phyloP scores from a whole-genome alignment of 345 rosid species.

The Triadica sebifera region DNA sequence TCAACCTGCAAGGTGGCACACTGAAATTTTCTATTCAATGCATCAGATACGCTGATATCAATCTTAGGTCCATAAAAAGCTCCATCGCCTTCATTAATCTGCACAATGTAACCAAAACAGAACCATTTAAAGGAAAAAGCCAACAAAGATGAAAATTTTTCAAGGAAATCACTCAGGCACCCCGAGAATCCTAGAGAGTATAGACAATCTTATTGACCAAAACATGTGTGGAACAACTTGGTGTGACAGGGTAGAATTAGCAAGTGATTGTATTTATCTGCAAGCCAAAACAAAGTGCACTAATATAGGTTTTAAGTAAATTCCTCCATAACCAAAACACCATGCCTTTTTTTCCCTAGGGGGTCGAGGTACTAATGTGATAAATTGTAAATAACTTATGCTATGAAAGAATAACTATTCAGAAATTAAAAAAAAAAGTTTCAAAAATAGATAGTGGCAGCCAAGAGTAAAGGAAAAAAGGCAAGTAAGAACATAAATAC shows the following conservation, averaged over 20 bases:
- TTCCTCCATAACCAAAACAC: neutral
- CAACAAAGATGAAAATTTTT: neutral
- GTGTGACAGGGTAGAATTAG: too few species aligned
- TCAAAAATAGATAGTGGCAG: too few species aligned
- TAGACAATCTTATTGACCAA: neutral
- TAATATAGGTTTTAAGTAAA: neutral
- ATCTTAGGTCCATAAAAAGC: constrained; percentile 99
- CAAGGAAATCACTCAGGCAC: neutral
- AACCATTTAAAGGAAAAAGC: neutral
- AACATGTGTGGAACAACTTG: too few species aligned
- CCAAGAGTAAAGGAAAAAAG: too few species aligned
- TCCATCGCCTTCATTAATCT: constrained; percentile 92
- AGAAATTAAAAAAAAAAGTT: too few species aligned
- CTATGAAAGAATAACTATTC: too few species aligned
- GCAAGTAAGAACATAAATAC: constrained; percentile 29
- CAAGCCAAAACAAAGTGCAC: too few species aligned
- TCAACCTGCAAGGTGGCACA: constrained; percentile 95
- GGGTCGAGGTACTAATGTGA: too few species aligned
- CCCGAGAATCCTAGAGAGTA: neutral
- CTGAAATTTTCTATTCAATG: constrained; percentile 86
- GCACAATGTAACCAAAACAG: constrained; percentile 13
- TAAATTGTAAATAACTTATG: too few species aligned
- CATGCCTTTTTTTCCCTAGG: too few species aligned
- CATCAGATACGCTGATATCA: constrained; percentile 96
- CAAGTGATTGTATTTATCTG: too few species aligned